These are phyloP conservation scores for Protomyces inouyei DNA, from an alignment of 1,139 yeast species.

Conservation along the genomic window DNA sequence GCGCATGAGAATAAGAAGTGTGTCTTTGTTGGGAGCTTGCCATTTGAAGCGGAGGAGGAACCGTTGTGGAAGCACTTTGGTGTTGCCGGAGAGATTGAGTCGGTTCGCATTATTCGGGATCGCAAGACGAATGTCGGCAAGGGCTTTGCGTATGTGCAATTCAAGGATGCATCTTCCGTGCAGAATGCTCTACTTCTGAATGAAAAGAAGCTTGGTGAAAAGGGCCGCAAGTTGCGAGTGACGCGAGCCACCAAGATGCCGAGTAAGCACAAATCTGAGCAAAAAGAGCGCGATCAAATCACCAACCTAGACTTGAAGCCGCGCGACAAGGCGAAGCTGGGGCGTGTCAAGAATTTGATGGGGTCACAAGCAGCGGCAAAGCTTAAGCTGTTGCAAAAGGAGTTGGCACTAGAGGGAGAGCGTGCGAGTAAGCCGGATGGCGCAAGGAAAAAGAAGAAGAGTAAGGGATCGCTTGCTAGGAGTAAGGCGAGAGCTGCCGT, in stretches of 20 bases:
- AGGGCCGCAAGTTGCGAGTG: conserved; percentile 67
- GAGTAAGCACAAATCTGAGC: conserved; percentile 9
- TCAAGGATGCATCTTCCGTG: conserved; percentile 72
- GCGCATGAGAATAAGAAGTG: conserved; percentile 72
- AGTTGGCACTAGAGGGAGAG: conserved; percentile 61
- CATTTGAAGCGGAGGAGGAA: conserved; percentile 90
- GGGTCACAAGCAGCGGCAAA: conserved; percentile 77
- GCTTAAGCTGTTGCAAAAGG: conserved; percentile 45
- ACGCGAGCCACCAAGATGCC: conserved; percentile 61
- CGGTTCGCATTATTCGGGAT: conserved; percentile 86
- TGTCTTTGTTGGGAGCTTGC: conserved; percentile 88
- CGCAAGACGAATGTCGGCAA: conserved; percentile 91
- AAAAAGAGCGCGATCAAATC: conserved; percentile 34
- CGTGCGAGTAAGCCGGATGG: conserved; percentile 48
- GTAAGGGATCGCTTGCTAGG: conserved; percentile 19
- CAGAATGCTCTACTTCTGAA: conserved; percentile 75
- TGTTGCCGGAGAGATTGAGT: conserved; percentile 65
- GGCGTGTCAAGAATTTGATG: conserved; percentile 68
- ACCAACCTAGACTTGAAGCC: conserved; percentile 31
- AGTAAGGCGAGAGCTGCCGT: conserved; percentile 25
- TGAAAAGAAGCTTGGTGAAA: conserved; percentile 57
- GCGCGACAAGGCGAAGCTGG: conserved; percentile 65
- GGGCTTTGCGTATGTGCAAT: conserved; percentile 95
- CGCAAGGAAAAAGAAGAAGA: conserved; percentile 16
- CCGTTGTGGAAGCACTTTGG: conserved; percentile 74